Conservation (phyloP, 257 asterid genomes). For the Ophiorrhiza pumila region DNA sequence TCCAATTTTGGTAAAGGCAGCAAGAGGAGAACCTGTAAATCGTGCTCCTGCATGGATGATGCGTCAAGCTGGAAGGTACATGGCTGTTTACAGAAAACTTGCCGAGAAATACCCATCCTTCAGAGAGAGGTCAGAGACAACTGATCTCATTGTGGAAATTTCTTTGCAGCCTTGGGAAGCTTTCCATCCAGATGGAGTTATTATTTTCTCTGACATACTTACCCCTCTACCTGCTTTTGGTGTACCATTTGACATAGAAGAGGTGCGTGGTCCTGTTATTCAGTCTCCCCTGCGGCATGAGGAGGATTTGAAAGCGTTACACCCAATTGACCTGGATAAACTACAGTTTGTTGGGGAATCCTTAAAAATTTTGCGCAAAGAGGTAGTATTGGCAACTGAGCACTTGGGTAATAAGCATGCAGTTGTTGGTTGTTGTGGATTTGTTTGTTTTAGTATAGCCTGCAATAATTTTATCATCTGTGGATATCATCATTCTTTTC, state of each 20-base stretch:
- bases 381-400: constrained; percentile 39
- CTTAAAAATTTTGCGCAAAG: constrained; percentile 62
- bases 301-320: constrained; percentile 73
- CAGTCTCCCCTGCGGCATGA: constrained; percentile 73
- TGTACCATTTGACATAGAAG: constrained; percentile 95
- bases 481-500: constrained; percentile 14
- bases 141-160: constrained; percentile 98
- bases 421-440: constrained; percentile 4
- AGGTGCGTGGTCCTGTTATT: constrained; percentile 79
- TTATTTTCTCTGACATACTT: constrained; percentile 93
- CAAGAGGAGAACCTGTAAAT: constrained; percentile 76
- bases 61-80: constrained; percentile 99
- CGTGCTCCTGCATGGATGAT: constrained; percentile 99
- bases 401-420: constrained; percentile 4
- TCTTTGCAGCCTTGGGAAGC: constrained; percentile 99
- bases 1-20: constrained; percentile 91
- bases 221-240: constrained; percentile 99
- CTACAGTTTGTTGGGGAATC: constrained; percentile 87
- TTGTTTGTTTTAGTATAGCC: constrained; percentile 1
- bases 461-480: constrained; percentile 10
- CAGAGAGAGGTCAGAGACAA: constrained; percentile 98
- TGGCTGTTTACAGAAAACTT: constrained; percentile 93
- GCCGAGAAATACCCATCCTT: constrained; percentile 95
- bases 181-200: constrained; percentile 91
- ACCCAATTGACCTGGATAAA: constrained; percentile 75